A percentile compares a stretch with the other conserved stretches of the same genome.
phyloP scores from a whole-genome alignment of 2,329 filamentous ascomycete species.

The Didymella segeticola region DNA sequence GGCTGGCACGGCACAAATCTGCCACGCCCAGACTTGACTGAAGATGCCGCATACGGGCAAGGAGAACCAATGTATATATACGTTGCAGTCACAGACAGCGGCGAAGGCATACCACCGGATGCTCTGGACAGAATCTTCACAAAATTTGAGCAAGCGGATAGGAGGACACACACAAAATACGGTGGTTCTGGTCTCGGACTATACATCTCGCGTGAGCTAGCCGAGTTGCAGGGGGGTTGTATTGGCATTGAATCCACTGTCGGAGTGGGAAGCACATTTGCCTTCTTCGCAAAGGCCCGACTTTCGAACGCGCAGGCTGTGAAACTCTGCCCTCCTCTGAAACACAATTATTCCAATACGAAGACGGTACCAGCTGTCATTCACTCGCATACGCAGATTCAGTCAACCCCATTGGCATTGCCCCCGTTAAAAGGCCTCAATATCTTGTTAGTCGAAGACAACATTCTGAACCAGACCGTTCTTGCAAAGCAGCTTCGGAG shows the following conservation, averaged over 20 bases:
- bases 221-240: slow-evolving; percentile 35
- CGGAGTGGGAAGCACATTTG: slow-evolving; percentile 31
- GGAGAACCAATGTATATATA: slow-evolving; percentile 1
- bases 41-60: slow-evolving; percentile 8
- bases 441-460: slow-evolving; percentile 41
- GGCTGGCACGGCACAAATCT: slow-evolving; percentile 10
- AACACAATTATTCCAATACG: not conserved
- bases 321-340: not conserved
- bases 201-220: slow-evolving; percentile 34
- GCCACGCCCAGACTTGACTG: slow-evolving; percentile 4
- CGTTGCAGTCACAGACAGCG: slow-evolving; percentile 6
- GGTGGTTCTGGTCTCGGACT: slow-evolving; percentile 30
- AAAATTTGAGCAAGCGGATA: slow-evolving; percentile 16
- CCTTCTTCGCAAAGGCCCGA: slow-evolving; percentile 31
- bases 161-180: slow-evolving; percentile 30
- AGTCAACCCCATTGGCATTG: not conserved
- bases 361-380: too few relatives aligned
- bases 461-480: slow-evolving; percentile 41
- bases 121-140: slow-evolving; percentile 11
- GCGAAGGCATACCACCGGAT: not conserved
- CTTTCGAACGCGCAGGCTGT: not conserved
- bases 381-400: too few relatives aligned
- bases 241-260: slow-evolving; percentile 29
- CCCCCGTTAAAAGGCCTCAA: not conserved
- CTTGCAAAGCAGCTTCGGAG: slow-evolving; percentile 29